These are phyloP conservation scores for Chlamydomonas incerta DNA, from an alignment of 139 green algal genomes.

Conservation along the genomic window DNA sequence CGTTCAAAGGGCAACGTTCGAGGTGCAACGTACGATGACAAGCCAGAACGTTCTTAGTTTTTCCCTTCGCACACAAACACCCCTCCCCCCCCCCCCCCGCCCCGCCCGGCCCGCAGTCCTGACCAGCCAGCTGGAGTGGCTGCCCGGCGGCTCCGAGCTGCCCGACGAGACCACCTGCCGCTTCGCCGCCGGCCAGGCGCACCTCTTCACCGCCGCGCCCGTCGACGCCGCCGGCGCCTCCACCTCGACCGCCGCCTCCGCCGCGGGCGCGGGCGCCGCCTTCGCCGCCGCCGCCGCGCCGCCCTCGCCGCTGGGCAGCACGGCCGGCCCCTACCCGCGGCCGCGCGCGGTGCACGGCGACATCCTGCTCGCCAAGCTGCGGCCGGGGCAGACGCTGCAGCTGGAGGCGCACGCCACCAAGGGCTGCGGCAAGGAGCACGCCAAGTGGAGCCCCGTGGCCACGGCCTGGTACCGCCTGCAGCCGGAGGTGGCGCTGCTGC, in stretches of 20 bases:
- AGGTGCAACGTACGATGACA: too few species aligned
- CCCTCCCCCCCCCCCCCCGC: too few species aligned
- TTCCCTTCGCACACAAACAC: too few species aligned
- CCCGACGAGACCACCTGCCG: conserved; percentile 84
- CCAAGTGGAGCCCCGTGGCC: conserved; percentile 98
- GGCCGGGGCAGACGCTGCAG: conserved; percentile 78
- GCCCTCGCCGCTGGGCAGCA: too few species aligned
- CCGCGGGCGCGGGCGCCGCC: too few species aligned
- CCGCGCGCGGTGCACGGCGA: conserved; percentile 77
- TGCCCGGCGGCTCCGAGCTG: conserved; percentile 88
- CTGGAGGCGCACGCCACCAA: conserved; percentile 94
- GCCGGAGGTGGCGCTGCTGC: conserved; percentile 85
- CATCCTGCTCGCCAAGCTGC: conserved; percentile 95
- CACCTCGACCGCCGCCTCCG: too few species aligned
- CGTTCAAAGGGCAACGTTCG: too few species aligned
- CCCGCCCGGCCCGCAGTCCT: too few species aligned
- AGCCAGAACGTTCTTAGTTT: too few species aligned
- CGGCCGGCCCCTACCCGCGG: background rate
- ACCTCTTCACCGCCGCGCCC: conserved; percentile 45
- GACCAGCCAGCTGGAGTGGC: conserved; percentile 81
- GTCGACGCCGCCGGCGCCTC: too few species aligned
- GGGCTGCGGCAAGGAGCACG: conserved; percentile 91
- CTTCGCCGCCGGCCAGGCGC: conserved; percentile 74
- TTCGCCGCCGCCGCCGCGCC: too few species aligned
- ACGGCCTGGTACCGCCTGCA: conserved; percentile 95